Evolutionary conservation across 176 grass and related monocot species (phyloP).

Genomic region (Oropetium thomaeum): DNA sequence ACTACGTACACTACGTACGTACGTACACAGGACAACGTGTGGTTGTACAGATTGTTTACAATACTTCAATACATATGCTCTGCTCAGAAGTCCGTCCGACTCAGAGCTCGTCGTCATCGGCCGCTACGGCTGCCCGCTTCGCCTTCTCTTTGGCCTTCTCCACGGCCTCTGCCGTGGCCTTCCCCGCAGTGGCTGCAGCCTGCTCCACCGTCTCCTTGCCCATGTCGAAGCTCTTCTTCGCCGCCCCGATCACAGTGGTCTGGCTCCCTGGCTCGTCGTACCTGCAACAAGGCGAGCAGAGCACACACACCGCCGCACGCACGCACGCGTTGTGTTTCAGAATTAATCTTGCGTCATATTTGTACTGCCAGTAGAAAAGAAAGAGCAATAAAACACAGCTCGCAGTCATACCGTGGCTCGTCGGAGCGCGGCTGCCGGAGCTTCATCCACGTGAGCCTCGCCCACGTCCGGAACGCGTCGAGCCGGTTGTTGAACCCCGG

Average conservation of each 20-base stretch:
- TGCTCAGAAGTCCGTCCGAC: conserved; percentile 29
- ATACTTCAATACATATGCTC: not conserved
- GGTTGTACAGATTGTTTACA: too few relatives aligned
- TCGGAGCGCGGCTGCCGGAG: conserved; percentile 31
- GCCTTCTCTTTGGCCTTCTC: conserved; percentile 32
- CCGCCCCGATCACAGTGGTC: conserved; percentile 32
- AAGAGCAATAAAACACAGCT: too few relatives aligned
- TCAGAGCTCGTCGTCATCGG: not conserved
- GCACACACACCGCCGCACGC: too few relatives aligned
- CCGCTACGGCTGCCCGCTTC: not conserved
- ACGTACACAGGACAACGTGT: too few relatives aligned
- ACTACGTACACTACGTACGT: too few relatives aligned
- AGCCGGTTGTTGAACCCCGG: conserved; percentile 55
- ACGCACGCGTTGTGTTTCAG: too few relatives aligned
- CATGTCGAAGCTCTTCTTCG: conserved; percentile 56
- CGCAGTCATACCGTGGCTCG: conserved; percentile 10
- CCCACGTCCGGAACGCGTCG: conserved; percentile 56
- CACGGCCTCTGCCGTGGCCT: conserved; percentile 31
- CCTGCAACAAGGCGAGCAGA: not conserved
- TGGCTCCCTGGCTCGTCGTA: not conserved
- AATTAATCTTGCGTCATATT: too few relatives aligned
- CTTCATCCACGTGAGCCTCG: conserved; percentile 52
- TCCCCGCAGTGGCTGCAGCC: conserved; percentile 31
- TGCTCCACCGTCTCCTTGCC: conserved; percentile 54
- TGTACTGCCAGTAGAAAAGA: too few relatives aligned